Conservation (phyloP, 192 early-diverging fungal species). For the Coemansia sp. region DNA sequence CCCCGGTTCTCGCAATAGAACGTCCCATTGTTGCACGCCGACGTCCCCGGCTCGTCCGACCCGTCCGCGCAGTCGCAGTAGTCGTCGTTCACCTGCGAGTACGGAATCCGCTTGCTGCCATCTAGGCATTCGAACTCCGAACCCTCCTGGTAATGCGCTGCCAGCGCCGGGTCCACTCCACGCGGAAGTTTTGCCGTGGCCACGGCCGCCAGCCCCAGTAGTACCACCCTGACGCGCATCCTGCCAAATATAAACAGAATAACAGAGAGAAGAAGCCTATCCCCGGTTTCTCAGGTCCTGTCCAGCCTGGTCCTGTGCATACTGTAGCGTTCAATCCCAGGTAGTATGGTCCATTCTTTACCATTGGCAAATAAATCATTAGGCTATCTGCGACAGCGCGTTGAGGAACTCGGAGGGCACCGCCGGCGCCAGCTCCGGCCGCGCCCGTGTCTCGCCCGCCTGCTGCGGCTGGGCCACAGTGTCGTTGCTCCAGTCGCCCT, state of each 20-base stretch:
- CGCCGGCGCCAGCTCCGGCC: conserved; percentile 30
- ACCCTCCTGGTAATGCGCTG: no score
- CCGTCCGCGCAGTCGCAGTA: conserved; percentile 97
- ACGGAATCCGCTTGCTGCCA: conserved; percentile 60
- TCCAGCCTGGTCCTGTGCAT: no score
- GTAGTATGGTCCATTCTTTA: background rate
- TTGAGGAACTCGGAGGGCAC: conserved; percentile 42
- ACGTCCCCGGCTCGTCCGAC: conserved; percentile 92
- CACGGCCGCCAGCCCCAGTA: no score
- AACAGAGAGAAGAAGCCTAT: no score
- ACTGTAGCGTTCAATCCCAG: no score
- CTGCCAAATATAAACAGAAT: no score
- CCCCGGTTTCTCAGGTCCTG: no score
- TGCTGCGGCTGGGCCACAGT: conserved; percentile 19
- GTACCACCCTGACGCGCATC: no score
- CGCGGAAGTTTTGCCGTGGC: no score
- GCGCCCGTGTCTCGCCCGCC: background rate
- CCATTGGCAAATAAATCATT: background rate
- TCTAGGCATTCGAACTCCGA: conserved; percentile 76
- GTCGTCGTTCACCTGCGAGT: conserved; percentile 83
- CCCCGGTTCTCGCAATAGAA: conserved; percentile 84
- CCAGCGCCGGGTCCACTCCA: no score
- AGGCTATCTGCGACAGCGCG: conserved; percentile 15
- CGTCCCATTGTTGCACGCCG: conserved; percentile 72
- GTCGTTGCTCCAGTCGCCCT: conserved; percentile 44